These are phyloP conservation scores for Epichloe aotearoae DNA, from an alignment of 2,329 filamentous ascomycete species.

Conservation along the genomic window DNA sequence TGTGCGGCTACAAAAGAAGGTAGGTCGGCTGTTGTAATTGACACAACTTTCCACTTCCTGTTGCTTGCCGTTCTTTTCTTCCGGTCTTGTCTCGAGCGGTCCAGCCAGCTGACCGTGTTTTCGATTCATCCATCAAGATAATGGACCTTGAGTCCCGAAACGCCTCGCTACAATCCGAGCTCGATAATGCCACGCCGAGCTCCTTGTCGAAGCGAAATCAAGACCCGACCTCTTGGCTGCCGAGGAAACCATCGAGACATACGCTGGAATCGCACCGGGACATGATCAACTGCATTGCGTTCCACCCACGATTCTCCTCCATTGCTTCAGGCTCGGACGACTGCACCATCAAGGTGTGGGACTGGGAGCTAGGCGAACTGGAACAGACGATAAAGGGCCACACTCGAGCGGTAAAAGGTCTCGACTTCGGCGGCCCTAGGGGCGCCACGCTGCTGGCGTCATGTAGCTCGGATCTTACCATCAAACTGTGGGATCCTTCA, in stretches of 20 bases:
- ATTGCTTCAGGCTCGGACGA: constrained; percentile 86
- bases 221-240: constrained; percentile 78
- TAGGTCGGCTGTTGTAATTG: constrained; percentile 19
- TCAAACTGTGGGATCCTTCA: constrained; percentile 87
- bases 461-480: constrained; percentile 76
- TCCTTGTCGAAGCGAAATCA: constrained; percentile 62
- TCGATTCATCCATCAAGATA: constrained; percentile 41
- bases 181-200: constrained; percentile 67
- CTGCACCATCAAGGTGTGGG: constrained; percentile 92
- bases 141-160: constrained; percentile 81
- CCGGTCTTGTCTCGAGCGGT: background rate
- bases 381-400: constrained; percentile 87
- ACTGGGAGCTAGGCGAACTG: constrained; percentile 86
- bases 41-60: too few species aligned
- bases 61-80: background rate
- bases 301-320: constrained; percentile 84
- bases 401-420: constrained; percentile 68
- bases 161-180: constrained; percentile 60
- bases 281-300: constrained; percentile 76
- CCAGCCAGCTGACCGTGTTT: background rate
- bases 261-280: constrained; percentile 71
- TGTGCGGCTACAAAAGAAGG: constrained; percentile 91
- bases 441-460: constrained; percentile 49
- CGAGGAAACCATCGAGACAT: constrained; percentile 68
- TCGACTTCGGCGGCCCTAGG: constrained; percentile 79